Conservation (phyloP, 2,329 filamentous ascomycete genomes). For the Fusarium sp. region DNA sequence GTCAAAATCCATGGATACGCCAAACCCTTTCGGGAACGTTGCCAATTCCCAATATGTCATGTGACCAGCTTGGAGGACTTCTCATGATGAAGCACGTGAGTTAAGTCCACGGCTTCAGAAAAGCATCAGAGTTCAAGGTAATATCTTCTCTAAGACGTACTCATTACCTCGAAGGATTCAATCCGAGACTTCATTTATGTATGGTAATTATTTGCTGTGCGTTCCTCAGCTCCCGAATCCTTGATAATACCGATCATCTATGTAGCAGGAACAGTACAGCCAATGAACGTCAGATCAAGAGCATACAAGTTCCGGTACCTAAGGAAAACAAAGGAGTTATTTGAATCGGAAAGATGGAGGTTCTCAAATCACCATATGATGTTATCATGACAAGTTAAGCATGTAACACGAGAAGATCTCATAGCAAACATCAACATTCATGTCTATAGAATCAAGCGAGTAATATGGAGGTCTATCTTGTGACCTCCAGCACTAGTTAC, state of each 20-base stretch:
- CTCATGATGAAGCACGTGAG: background rate
- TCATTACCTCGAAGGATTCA: background rate
- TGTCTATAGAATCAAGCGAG: slow-evolving; percentile 51
- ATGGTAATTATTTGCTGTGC: too few species aligned
- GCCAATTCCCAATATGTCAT: slow-evolving; percentile 5
- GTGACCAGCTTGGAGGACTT: background rate
- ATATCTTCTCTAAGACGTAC: background rate
- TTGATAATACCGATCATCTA: too few species aligned
- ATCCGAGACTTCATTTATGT: too few species aligned
- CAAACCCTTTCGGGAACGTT: slow-evolving; percentile 14
- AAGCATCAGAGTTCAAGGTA: background rate
- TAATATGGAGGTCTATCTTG: slow-evolving; percentile 50
- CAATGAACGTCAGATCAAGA: too few species aligned
- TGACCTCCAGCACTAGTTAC: slow-evolving; percentile 52
- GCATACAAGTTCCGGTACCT: too few species aligned
- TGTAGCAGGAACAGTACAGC: too few species aligned
- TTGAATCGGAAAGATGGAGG: background rate
- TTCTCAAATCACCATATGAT: background rate
- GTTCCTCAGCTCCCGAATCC: too few species aligned
- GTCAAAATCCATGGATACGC: slow-evolving; percentile 34
- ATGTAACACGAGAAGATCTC: background rate
- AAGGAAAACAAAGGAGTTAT: background rate
- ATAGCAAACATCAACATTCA: slow-evolving; percentile 42
- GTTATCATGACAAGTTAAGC: background rate
- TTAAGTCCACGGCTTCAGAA: background rate